Conservation (phyloP, 352 stramenopile genomes). For the Globisporangium spiculum region DNA sequence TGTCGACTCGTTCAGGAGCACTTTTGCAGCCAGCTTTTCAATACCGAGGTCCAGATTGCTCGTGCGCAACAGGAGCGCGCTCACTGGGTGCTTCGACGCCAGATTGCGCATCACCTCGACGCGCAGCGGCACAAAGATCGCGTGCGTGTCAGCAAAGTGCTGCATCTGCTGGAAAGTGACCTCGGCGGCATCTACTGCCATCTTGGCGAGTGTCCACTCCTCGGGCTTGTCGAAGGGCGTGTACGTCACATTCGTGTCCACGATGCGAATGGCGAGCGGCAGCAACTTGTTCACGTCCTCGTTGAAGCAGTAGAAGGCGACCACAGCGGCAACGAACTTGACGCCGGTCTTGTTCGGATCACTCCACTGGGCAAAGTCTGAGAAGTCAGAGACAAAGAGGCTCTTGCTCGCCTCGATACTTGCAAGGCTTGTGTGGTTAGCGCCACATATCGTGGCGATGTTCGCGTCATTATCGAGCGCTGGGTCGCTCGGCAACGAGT, state of each 20-base stretch:
- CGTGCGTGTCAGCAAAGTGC: conserved; percentile 53
- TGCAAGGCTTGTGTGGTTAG: conserved; percentile 12
- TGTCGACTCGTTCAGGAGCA: conserved; percentile 43
- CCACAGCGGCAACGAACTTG: conserved; percentile 42
- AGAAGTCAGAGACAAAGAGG: conserved; percentile 38
- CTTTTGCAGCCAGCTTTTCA: conserved; percentile 28
- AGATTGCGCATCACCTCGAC: conserved; percentile 40
- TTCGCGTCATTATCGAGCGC: conserved; percentile 26
- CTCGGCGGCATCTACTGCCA: conserved; percentile 40
- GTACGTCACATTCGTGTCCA: conserved; percentile 42
- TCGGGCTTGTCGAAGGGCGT: conserved; percentile 32
- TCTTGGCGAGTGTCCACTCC: conserved; percentile 55
- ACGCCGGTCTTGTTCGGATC: conserved; percentile 11
- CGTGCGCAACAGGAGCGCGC: conserved; percentile 33
- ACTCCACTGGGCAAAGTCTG: conserved; percentile 27
- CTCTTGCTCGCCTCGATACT: conserved; percentile 20
- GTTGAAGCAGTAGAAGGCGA: conserved; percentile 40
- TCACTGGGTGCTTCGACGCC: conserved; percentile 30
- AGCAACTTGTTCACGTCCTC: conserved; percentile 20
- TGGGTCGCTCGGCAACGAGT: conserved; percentile 19
- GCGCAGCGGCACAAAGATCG: conserved; percentile 40
- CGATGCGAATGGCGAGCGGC: conserved; percentile 35
- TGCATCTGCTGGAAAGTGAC: conserved; percentile 48
- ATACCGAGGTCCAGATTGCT: conserved; percentile 39
- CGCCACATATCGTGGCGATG: conserved; percentile 29